phyloP scores from a whole-genome alignment of 2,329 filamentous ascomycete genomes.

The Curvularia sp. region DNA sequence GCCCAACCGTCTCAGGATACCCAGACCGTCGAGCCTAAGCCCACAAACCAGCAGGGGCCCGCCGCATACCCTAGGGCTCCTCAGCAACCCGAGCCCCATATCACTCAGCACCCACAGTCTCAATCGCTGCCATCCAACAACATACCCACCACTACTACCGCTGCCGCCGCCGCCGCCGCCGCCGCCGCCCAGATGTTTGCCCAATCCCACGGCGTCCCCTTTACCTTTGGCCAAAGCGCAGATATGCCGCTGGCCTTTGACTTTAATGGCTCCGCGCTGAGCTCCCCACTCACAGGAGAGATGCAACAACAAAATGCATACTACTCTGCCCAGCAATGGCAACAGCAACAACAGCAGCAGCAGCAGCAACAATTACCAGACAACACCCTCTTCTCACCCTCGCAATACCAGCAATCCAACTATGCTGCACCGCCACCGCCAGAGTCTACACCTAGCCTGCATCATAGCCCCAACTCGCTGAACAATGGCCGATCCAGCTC shows the following conservation, averaged over 20 bases:
- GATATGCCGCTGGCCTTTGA: slow-evolving; percentile 46
- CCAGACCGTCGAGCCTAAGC: slow-evolving; percentile 31
- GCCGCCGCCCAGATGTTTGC: slow-evolving; percentile 32
- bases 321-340: slow-evolving; percentile 44
- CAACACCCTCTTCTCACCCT: slow-evolving; percentile 38
- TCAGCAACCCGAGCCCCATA: slow-evolving; percentile 38
- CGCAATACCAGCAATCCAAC: slow-evolving; percentile 36
- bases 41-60: slow-evolving; percentile 37
- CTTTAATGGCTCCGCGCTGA: slow-evolving; percentile 42
- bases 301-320: slow-evolving; percentile 39
- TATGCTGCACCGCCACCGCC: slow-evolving; percentile 35
- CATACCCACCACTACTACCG: slow-evolving; percentile 26
- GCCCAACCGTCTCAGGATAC: slow-evolving; percentile 44
- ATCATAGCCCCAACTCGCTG: slow-evolving; percentile 48
- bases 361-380: slow-evolving; percentile 35
- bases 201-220: slow-evolving; percentile 33
- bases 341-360: slow-evolving; percentile 38
- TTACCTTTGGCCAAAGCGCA: slow-evolving; percentile 44
- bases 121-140: slow-evolving; percentile 31
- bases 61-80: slow-evolving; percentile 38
- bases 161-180: too few relatives aligned
- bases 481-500: slow-evolving; percentile 46
- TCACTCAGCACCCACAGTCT: slow-evolving; percentile 38
- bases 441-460: slow-evolving; percentile 48
- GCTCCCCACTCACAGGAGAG: slow-evolving; percentile 42